A percentile compares a stretch with the other conserved stretches of the same genome.
These are phyloP conservation scores for Phytophthora colocasiae DNA, from an alignment of 352 stramenopile genomes.

Conservation along the genomic window DNA sequence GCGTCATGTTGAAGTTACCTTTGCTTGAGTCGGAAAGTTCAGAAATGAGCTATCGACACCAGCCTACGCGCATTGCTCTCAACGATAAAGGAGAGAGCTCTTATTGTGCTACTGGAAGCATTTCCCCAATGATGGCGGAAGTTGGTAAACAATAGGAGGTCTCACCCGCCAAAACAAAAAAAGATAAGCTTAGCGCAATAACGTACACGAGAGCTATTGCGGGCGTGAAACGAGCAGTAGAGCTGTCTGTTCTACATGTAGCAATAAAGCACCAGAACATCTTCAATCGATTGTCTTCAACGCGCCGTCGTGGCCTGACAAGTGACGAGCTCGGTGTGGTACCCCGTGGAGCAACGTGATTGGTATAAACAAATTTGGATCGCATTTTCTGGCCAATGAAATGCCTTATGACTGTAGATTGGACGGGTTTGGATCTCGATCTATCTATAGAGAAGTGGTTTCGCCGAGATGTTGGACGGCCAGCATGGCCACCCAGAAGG, in stretches of 20 bases:
- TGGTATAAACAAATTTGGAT: conserved; percentile 9
- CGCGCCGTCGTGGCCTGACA: not conserved
- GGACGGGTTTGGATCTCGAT: not conserved
- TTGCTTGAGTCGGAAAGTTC: not conserved
- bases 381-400: conserved; percentile 1
- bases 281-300: too few relatives aligned
- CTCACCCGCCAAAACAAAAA: not conserved
- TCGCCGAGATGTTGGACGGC: conserved; percentile 14
- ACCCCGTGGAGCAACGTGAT: conserved; percentile 5
- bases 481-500: not conserved
- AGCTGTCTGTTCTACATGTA: too few relatives aligned
- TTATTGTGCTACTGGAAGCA: not conserved
- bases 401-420: not conserved
- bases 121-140: not conserved
- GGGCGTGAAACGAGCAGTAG: not conserved
- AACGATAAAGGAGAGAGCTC: conserved; percentile 5
- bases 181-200: not conserved
- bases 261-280: too few relatives aligned
- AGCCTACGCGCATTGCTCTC: not conserved
- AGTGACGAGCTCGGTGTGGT: conserved; percentile 13
- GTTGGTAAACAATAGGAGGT: conserved; percentile 8
- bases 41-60: conserved; percentile 5
- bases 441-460: conserved; percentile 20
- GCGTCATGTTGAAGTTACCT: conserved; percentile 27
- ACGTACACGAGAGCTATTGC: not conserved